Base-by-base conservation (phyloP, 441 rosid species). In the Kokia cookei region DNA sequence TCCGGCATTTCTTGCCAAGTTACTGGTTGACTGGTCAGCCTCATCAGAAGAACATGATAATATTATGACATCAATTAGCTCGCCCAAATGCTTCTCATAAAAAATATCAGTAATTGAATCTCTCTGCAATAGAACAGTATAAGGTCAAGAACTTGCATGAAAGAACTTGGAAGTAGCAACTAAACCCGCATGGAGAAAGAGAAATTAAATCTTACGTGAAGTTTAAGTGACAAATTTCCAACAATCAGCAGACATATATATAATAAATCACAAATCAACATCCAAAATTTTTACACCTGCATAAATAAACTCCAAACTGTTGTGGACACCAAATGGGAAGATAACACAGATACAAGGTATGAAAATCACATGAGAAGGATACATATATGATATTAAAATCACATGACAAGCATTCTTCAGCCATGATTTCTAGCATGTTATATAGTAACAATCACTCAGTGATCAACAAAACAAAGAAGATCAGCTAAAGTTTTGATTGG, bases 11-110 rank as follows among this genome's bases (percentile, higher is more conserved):
- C 75, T 85, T 62, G 77, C 84, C 76, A 88, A 87, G 81, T 82
- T 82, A 79, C 81, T 82, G 69, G 68, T 78, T 22, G 88, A 80
- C 81, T 60, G 82, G 54, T 80, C 82, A 81, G 61, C 61, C 60
- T 59, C 76, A 47, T 81, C 80, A 22, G 88, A 86, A 22, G 89
- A 86, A 79, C 98, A 92, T 22, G 99, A 91, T 76, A 88, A 88
- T 62, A 85, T 83, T 72, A 96, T 92, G 73, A 96, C 91, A 79
- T 94, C 98, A 77, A 96, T 86, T 73, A 96, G 84, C 76, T 89
- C 93, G 73, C 83, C 89, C 88, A 96, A 83, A 85, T 96, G 98
- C 86, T 87, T 91, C 90, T 96, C 98, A 78, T 87, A 94, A 85
- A 94, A 96, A 53, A 91, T 94, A 80, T 96, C 98, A 78, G 90